Evolutionary conservation across 2,329 filamentous ascomycete species (phyloP), one percentile per base, ranked within the genome.

Genomic region (Fusarium albidum): DNA sequence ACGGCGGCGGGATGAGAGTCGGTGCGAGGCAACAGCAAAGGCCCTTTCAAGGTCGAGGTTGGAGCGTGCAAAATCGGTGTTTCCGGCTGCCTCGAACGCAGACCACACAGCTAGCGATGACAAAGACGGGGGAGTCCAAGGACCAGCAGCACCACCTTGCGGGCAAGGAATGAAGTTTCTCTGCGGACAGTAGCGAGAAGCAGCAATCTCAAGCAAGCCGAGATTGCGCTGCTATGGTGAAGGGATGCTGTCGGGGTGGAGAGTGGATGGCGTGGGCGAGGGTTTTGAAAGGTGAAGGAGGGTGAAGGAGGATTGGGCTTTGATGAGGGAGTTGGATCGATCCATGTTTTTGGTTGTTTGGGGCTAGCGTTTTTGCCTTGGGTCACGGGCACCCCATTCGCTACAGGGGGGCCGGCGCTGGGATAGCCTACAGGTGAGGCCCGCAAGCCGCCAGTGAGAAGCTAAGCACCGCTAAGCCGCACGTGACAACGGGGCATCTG

Each of bases 281-380:
- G 34, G 21, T 49, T 44, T 50, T 47, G 29, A 26, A 27, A 34
- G 45, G 58, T 62, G 55, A 59, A 63, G 59, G 56, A 54, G 40
- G 41, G 42, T 33, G 50, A 49, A 38, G 47, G 59, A 57, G 41
- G 57, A 49, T 61, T 57, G 57, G 52, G 53, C 38, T 49, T 35
- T 43, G 53, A 56, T 43, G 53, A 56, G 47, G 33, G 57, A 55
- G 48, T 46, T 47, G 57, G 49, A 48, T 47, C 50, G 41, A 44
- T 55, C 53, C 46, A 48, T 54, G 51, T 49, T 51, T 59, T 64
- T 61, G 40, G 49, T 63, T 63, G 47, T 59, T 49, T 51, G 60
- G 56, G 52, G 49, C 57, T 63, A 57, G 52, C 55, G 49, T 55
- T 54, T 58, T 55, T 47, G 27, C 37, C 25, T 40, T 43, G 49